phyloP scores from a whole-genome alignment of 179 eudicot genomes.

The Beta corolliflora region DNA sequence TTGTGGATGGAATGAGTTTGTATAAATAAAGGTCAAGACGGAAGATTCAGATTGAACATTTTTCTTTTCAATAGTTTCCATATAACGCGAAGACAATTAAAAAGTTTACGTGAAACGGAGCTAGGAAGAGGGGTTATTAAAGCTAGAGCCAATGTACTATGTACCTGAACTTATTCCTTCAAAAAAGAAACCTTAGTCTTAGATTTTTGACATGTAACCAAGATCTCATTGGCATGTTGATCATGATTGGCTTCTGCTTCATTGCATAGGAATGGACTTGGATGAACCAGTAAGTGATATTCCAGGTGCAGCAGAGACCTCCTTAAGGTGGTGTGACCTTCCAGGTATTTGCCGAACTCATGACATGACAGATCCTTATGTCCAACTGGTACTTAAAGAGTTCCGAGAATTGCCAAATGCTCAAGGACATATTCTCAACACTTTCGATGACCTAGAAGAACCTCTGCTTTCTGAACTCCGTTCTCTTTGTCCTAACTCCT shows the following conservation, averaged over 20 bases:
- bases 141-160: too few relatives aligned
- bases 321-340: slow-evolving; percentile 37
- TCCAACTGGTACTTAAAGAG: slow-evolving; percentile 33
- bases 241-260: not conserved
- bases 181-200: too few relatives aligned
- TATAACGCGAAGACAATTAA: too few relatives aligned
- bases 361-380: slow-evolving; percentile 19
- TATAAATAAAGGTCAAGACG: too few relatives aligned
- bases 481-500: slow-evolving; percentile 39
- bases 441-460: slow-evolving; percentile 40
- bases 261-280: slow-evolving; percentile 29
- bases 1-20: too few relatives aligned
- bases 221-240: not conserved
- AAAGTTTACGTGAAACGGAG: too few relatives aligned
- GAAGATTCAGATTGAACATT: too few relatives aligned
- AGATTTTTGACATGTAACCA: not conserved
- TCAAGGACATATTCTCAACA: slow-evolving; percentile 46
- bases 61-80: too few relatives aligned
- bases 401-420: slow-evolving; percentile 35
- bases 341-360: slow-evolving; percentile 35
- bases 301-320: slow-evolving; percentile 28
- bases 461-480: slow-evolving; percentile 38
- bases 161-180: too few relatives aligned
- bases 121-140: too few relatives aligned
- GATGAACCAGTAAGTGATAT: slow-evolving; percentile 30